Base-by-base conservation (phyloP, 345 rosid species). In the Dovyalis caffra region DNA sequence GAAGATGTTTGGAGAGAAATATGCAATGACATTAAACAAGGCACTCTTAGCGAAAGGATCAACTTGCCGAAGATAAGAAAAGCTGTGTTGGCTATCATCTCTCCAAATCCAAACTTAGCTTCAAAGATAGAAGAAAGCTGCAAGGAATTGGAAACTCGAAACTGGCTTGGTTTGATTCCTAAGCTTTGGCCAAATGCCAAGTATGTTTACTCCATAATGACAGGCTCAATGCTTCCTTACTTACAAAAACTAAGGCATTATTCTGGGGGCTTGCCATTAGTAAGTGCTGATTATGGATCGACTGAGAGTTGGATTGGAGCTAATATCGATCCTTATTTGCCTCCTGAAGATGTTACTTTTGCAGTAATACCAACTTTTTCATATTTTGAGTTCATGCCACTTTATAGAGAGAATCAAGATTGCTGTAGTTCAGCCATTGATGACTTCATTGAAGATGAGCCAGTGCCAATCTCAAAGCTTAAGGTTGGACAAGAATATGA, bases 231-330 rank as follows among this genome's bases (percentile, higher is more conserved):
- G 99, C 86, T 86, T 53, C 92, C 85, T 0, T 95, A 95, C 82
- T 31, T 86, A 81, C 90, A 80, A 43, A 92, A 85, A 77, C 71
- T 95, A n/a, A 90, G 92, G 81, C 93, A 90, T 74, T 92, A 95
- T 33, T 86, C 86, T 15, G 88, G 91, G 1, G 85, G 72, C n/a
- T 79, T 95, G 81, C 90, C 97, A 45, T 76, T 95, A 53, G 92
- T 91, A 38, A 86, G 95, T 71, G 99, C 91, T 33, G 99, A 95
- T 68, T 95, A 95, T 53, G 99, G 99, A 6, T 89, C 99, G 3
- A 92, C 97, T 0, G 99, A 95, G 87, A 88, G 99, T 68, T 95
- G 99, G 97, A 95, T 95, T 6, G 99, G 99, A 35, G 97, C 87
- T 63, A 95, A 95, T 72, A 82, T 92, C 76, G 97, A 90, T 81